These are phyloP conservation scores for Aciculosporium take DNA, from an alignment of 2,329 filamentous ascomycete genomes.

Conservation along the genomic window DNA sequence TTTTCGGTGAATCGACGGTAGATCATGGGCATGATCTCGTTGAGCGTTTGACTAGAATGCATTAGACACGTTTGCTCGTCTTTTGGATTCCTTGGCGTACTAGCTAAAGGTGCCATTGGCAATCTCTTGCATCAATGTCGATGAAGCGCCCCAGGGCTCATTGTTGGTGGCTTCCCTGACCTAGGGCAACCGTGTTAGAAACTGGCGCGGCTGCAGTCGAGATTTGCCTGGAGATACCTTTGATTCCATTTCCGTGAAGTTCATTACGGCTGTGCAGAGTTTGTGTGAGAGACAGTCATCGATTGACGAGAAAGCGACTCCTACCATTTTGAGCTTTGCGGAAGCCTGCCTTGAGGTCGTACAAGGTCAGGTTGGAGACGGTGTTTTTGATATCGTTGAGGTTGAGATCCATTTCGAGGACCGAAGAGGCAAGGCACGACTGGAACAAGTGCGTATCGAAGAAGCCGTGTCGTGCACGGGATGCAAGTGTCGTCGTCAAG, in stretches of 20 bases:
- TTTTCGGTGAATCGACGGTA: conserved; percentile 99
- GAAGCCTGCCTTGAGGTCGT: conserved; percentile 89
- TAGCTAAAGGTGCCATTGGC: conserved; percentile 97
- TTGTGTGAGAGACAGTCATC: conserved; percentile 14
- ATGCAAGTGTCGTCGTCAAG: not conserved
- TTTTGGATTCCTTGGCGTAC: conserved; percentile 39
- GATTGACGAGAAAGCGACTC: conserved; percentile 3
- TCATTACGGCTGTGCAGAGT: conserved; percentile 68
- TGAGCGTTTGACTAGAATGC: conserved; percentile 67
- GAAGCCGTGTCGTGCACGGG: not conserved
- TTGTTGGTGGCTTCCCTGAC: conserved; percentile 98
- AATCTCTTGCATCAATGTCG: conserved; percentile 90
- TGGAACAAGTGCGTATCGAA: too few species aligned
- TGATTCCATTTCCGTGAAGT: conserved; percentile 87
- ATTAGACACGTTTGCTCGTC: not conserved
- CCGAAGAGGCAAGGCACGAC: conserved; percentile 3
- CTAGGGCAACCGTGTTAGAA: conserved; percentile 25
- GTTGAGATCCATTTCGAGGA: conserved; percentile 63
- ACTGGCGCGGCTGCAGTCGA: conserved; percentile 2
- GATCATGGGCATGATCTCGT: conserved; percentile 99
- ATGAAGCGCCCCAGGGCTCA: conserved; percentile 86
- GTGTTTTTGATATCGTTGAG: conserved; percentile 71
- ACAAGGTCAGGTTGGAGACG: conserved; percentile 83
- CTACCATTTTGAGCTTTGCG: conserved; percentile 94
- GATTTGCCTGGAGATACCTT: conserved; percentile 30